phyloP scores from a whole-genome alignment of 2,329 filamentous ascomycete genomes.

The Thelonectria olida region DNA sequence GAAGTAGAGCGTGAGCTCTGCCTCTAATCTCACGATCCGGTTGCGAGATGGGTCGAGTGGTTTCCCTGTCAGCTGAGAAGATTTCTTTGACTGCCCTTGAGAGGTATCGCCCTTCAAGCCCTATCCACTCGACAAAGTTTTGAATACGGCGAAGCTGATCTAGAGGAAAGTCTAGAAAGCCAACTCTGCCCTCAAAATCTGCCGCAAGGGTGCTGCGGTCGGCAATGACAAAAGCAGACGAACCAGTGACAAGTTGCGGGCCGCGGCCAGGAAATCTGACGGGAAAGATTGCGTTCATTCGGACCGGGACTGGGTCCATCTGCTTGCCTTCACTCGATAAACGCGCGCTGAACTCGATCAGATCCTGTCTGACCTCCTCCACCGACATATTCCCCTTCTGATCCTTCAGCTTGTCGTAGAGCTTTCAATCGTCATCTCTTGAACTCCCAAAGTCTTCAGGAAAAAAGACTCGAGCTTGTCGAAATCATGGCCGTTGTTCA shows the following conservation, averaged over 20 bases:
- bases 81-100: conserved; percentile 46
- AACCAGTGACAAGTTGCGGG: conserved; percentile 17
- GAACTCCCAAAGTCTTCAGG: conserved; percentile 40
- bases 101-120: conserved; percentile 43
- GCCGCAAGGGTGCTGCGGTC: conserved; percentile 43
- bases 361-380: conserved; percentile 41
- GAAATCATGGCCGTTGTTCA: conserved; percentile 44
- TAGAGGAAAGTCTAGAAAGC: conserved; percentile 47
- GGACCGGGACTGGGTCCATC: conserved; percentile 18
- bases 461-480: conserved; percentile 43
- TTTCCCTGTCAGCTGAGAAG: conserved; percentile 30
- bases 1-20: conserved; percentile 44
- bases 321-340: conserved; percentile 21
- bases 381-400: conserved; percentile 17
- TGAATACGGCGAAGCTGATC: conserved; percentile 43
- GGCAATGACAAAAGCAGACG: conserved; percentile 44
- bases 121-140: conserved; percentile 47
- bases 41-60: conserved; percentile 11
- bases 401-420: conserved; percentile 42
- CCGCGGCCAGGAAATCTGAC: conserved; percentile 33
- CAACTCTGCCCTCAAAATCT: conserved; percentile 41
- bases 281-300: conserved; percentile 31
- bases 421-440: conserved; percentile 40
- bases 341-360: conserved; percentile 46
- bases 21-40: conserved; percentile 38